These are phyloP conservation scores for Kalanchoe fedtschenkoi DNA, from an alignment of 164 flowering plant species.

Conservation along the genomic window DNA sequence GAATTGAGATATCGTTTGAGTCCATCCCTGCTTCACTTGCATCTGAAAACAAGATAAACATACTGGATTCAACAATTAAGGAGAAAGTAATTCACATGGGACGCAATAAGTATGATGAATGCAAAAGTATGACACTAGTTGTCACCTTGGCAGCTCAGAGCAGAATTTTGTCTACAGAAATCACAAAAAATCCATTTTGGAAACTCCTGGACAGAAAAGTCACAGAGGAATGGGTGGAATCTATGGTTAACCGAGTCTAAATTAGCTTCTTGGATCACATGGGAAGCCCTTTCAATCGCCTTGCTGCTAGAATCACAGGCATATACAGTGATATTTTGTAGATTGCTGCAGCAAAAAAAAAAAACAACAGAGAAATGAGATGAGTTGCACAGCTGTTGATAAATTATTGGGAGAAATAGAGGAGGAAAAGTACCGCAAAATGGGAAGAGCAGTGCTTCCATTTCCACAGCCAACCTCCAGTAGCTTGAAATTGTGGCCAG, in stretches of 20 bases:
- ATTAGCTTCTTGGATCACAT: slow-evolving; percentile 24
- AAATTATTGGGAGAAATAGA: neutral
- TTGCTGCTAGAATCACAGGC: slow-evolving; percentile 85
- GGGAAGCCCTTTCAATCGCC: slow-evolving; percentile 61
- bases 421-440: slow-evolving; percentile 40
- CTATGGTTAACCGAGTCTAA: slow-evolving; percentile 23
- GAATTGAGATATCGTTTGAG: slow-evolving; percentile 6
- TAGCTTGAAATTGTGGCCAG: slow-evolving; percentile 36
- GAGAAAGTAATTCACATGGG: neutral
- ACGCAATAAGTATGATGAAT: neutral
- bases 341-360: slow-evolving; percentile 33
- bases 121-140: slow-evolving; percentile 3
- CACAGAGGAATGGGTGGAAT: slow-evolving; percentile 63
- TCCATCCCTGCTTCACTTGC: slow-evolving; percentile 5
- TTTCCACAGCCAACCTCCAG: slow-evolving; percentile 97
- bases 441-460: slow-evolving; percentile 85
- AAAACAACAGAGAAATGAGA: neutral
- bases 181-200: slow-evolving; percentile 65
- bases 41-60: slow-evolving; percentile 21
- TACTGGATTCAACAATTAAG: neutral
- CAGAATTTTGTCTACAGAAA: slow-evolving; percentile 22
- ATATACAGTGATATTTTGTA: slow-evolving; percentile 35
- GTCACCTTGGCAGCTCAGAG: slow-evolving; percentile 30
- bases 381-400: neutral
- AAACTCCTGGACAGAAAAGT: slow-evolving; percentile 45